Conservation (phyloP, 1,139 yeast species). For the Scheffersomyces cryptocercus region DNA sequence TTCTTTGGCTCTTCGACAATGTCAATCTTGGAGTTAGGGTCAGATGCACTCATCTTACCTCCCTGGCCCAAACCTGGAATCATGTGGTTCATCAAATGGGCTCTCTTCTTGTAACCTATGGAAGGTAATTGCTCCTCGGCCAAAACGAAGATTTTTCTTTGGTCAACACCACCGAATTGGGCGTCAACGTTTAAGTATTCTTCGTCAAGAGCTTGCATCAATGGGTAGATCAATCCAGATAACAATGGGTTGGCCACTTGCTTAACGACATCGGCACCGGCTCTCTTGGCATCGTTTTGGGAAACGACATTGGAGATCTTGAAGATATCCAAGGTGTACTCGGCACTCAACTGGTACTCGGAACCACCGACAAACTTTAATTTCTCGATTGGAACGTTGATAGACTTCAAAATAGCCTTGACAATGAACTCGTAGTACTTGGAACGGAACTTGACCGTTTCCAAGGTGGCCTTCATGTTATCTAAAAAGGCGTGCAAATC, state of each 20-base stretch:
- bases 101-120: conserved; percentile 94
- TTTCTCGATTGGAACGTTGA: conserved; percentile 89
- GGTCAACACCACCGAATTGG: conserved; percentile 99
- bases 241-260: conserved; percentile 93
- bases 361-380: conserved; percentile 85
- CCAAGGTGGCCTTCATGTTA: conserved; percentile 97
- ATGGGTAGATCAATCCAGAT: conserved; percentile 92
- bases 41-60: conserved; percentile 98
- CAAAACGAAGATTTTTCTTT: conserved; percentile 93
- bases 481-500: conserved; percentile 97
- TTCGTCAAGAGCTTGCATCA: conserved; percentile 98
- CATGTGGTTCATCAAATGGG: conserved; percentile 98
- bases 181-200: conserved; percentile 86
- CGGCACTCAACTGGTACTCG: conserved; percentile 74
- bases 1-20: conserved; percentile 83
- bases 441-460: conserved; percentile 85
- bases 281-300: conserved; percentile 96
- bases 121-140: conserved; percentile 92
- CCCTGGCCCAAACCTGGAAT: conserved; percentile 97
- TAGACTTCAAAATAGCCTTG: conserved; percentile 79
- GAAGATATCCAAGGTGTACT: conserved; percentile 88
- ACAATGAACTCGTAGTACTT: conserved; percentile 82
- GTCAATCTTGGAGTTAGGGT: conserved; percentile 96
- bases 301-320: conserved; percentile 78
- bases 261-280: conserved; percentile 99